Evolutionary conservation across 106 monocot species (phyloP).

Genomic region (Acorus calamus): DNA sequence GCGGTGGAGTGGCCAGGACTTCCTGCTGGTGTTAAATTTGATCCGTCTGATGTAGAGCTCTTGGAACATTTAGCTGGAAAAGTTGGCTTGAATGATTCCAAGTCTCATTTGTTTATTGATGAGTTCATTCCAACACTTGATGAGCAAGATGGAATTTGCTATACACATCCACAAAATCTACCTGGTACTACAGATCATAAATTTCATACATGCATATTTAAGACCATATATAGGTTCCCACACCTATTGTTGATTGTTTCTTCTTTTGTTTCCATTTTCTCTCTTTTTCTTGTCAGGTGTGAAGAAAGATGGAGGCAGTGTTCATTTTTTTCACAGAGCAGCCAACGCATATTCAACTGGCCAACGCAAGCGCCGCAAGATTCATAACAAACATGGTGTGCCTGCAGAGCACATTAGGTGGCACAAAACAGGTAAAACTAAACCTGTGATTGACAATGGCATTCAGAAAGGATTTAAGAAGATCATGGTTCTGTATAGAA

Average conservation of each 20-base stretch:
- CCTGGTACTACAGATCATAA: constrained; percentile 43
- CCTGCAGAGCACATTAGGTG: constrained; percentile 59
- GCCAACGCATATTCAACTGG: constrained; percentile 81
- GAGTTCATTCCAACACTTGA: constrained; percentile 85
- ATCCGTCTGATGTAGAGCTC: constrained; percentile 78
- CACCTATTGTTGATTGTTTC: not conserved
- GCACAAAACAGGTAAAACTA: constrained; percentile 96
- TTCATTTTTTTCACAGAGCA: constrained; percentile 75
- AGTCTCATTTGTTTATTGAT: constrained; percentile 69
- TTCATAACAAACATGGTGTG: constrained; percentile 14
- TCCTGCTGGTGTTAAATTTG: constrained; percentile 94
- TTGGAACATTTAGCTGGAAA: constrained; percentile 80
- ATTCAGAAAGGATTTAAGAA: constrained; percentile 81
- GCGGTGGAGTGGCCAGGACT: constrained; percentile 85
- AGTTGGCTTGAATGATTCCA: constrained; percentile 38
- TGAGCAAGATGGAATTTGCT: constrained; percentile 77
- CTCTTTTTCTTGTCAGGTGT: constrained; percentile 32
- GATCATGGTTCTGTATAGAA: constrained; percentile 83
- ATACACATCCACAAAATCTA: constrained; percentile 91
- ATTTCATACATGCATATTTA: not conserved
- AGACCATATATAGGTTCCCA: not conserved
- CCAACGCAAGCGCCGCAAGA: constrained; percentile 70
- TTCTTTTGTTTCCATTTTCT: not conserved
- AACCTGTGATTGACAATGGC: constrained; percentile 62
- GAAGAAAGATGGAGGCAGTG: constrained; percentile 77